phyloP scores from a whole-genome alignment of 192 early-diverging fungal species.

The Pecoramyces ruminantium region DNA sequence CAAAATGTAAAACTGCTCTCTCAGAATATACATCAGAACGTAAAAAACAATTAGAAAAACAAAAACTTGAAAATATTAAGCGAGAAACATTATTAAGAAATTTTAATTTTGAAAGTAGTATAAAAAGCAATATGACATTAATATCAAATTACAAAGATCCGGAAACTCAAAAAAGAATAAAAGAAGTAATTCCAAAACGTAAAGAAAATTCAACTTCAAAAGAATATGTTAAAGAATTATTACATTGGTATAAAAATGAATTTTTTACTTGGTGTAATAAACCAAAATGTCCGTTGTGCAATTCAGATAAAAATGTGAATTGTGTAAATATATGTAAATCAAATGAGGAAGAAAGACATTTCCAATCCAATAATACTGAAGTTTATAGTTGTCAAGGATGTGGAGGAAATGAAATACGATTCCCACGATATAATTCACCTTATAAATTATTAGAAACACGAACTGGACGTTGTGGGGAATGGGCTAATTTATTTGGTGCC shows the following conservation, averaged over 20 bases:
- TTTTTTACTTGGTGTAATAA: conserved; percentile 31
- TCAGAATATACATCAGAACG: too few species aligned
- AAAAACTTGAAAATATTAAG: too few species aligned
- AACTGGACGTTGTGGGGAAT: conserved; percentile 33
- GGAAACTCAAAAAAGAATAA: too few species aligned
- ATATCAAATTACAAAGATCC: too few species aligned
- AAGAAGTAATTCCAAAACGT: too few species aligned
- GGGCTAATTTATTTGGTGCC: conserved; percentile 38
- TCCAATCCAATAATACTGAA: conserved; percentile 21
- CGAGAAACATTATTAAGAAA: too few species aligned
- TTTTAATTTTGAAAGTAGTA: too few species aligned
- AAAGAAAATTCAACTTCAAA: too few species aligned
- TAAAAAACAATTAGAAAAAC: too few species aligned
- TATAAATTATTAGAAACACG: conserved; percentile 19
- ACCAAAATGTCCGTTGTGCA: conserved; percentile 10
- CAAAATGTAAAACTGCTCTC: too few species aligned
- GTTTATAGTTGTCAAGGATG: conserved; percentile 18
- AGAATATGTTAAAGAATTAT: too few species aligned
- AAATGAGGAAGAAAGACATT: conserved; percentile 12
- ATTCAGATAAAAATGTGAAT: conserved; percentile 7
- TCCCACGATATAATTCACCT: conserved; percentile 28
- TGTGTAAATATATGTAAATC: conserved; percentile 3
- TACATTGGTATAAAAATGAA: conserved; percentile 32
- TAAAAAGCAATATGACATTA: too few species aligned
- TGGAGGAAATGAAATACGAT: conserved; percentile 11